Base-by-base conservation (phyloP, 148 eudicot species). In the Selenicereus undatus region DNA sequence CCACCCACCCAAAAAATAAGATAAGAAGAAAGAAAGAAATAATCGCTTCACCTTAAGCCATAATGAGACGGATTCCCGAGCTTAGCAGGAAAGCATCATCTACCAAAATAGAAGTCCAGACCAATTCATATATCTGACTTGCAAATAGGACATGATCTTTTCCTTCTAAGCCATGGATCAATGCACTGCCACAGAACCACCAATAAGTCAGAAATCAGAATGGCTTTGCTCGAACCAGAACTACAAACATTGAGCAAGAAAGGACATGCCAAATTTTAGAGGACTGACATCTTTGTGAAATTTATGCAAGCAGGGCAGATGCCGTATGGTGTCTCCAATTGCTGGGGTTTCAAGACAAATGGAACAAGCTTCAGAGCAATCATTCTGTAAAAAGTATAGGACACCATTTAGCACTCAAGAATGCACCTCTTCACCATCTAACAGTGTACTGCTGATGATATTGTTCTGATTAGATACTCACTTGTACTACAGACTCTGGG, bases 241-340 rank as follows among this genome's bases (percentile, higher is more conserved):
- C 77, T 52, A 74, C n/a, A 0, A 22, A 45, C 22, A 10, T 5
- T 32, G n/a, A 27, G 58, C 14, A 79, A 32, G 18, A 12, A 56
- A 77, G 43, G 9, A 76, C 16, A 36, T 36, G 60, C 66, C n/a
- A 56, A 62, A 78, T 75, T 10, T 45, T 24, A 74, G 54, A 79
- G 43, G 60, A 71, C 89, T 56, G 85, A 96, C 99, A 83, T 94
- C 99, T 89, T 93, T 96, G 87, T 96, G 99, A 90, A 96, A 96
- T 80, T 90, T 94, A 86, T 96, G 99, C 79, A 96, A 84, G 88
- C 99, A 96, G 73, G 99, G 99, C 54, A 96, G 93, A 88, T 94
- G 98, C 26, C 99, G 91, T 71, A 96, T 89, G 45, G 88, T 86
- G 58, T 96, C 99, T 65, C 99, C 99, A 24, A 88, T 77, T 20